These are phyloP conservation scores for Nelumbo lutea DNA, from an alignment of 164 flowering plant genomes.

Conservation along the genomic window DNA sequence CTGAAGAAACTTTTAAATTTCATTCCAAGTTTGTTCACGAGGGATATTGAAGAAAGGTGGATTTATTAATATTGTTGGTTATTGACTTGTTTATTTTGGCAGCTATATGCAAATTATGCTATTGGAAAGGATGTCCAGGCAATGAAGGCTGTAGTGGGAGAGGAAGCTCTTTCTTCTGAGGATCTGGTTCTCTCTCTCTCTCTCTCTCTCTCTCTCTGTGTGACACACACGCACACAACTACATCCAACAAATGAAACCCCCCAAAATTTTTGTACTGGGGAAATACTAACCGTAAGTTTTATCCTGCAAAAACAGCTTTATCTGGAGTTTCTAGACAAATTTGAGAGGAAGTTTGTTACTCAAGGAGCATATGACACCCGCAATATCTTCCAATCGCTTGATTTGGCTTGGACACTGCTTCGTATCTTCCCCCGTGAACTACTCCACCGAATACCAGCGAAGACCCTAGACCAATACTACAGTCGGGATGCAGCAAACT, in stretches of 20 bases:
- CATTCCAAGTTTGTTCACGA: too few relatives aligned
- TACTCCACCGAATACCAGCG: conserved; percentile 96
- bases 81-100: conserved; percentile 1
- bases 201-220: conserved; percentile 11
- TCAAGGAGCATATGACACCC: conserved; percentile 83
- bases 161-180: conserved; percentile 99
- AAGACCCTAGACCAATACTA: conserved; percentile 84
- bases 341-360: conserved; percentile 89
- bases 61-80: not conserved
- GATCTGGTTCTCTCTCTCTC: conserved; percentile 57
- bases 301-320: conserved; percentile 47
- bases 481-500: conserved; percentile 52
- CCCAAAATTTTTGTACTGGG: not conserved
- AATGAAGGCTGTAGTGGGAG: conserved; percentile 99
- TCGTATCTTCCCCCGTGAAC: conserved; percentile 95
- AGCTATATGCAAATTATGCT: conserved; percentile 98
- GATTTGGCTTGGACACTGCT: conserved; percentile 97
- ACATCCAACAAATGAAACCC: not conserved
- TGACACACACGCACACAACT: not conserved
- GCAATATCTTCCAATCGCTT: conserved; percentile 91
- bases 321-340: conserved; percentile 90
- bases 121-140: conserved; percentile 99
- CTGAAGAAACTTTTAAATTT: too few relatives aligned
- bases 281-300: not conserved
- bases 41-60: too few relatives aligned